These are phyloP conservation scores for Ganoderma sp. DNA, from an alignment of 1,284 basidiomycete species.

Conservation along the genomic window DNA sequence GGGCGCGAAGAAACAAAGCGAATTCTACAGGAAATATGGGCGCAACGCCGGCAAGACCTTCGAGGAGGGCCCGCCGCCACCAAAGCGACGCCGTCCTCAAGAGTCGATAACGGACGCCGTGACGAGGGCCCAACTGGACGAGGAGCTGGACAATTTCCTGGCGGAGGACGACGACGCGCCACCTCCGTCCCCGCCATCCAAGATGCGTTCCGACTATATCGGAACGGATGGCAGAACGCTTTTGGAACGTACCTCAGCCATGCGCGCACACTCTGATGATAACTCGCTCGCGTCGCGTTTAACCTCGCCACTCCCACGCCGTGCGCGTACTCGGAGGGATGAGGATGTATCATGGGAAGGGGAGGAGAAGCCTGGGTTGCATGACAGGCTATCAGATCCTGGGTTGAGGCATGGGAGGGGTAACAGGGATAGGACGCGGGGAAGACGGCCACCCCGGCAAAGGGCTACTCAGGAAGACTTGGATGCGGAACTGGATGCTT, in stretches of 20 bases:
- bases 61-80: conserved; percentile 41
- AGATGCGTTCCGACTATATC: conserved; percentile 70
- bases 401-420: conserved; percentile 19
- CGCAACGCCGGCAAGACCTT: conserved; percentile 63
- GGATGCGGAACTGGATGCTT: conserved; percentile 79
- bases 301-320: conserved; percentile 50
- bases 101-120: conserved; percentile 42
- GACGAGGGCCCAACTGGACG: conserved; percentile 52
- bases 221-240: conserved; percentile 53
- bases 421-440: conserved; percentile 34
- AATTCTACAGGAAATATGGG: conserved; percentile 79
- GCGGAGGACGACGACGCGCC: conserved; percentile 47
- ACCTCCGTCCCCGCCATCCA: conserved; percentile 57
- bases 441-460: conserved; percentile 44
- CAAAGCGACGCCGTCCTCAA: conserved; percentile 45
- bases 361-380: conserved; percentile 38
- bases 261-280: conserved; percentile 41
- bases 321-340: conserved; percentile 40
- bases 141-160: conserved; percentile 70
- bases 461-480: conserved; percentile 71
- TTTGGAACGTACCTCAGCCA: conserved; percentile 58
- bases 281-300: conserved; percentile 49
- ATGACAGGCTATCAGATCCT: conserved; percentile 18
- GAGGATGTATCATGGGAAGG: conserved; percentile 27
- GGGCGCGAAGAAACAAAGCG: conserved; percentile 68